These are phyloP conservation scores for Eremothecium cymbalariae DNA, from an alignment of 1,139 yeast species.

Conservation along the genomic window DNA sequence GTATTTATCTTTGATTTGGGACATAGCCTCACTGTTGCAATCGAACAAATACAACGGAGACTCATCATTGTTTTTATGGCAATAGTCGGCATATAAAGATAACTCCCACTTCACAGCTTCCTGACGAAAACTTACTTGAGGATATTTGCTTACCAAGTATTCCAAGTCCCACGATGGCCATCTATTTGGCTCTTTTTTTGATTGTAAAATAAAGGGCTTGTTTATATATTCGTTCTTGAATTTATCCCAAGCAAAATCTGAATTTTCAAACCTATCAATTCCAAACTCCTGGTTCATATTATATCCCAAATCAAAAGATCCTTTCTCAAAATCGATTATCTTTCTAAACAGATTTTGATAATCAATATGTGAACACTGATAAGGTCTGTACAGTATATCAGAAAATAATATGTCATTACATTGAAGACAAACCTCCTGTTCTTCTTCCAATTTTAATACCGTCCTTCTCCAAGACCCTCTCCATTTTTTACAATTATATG, in stretches of 20 bases:
- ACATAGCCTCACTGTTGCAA: conserved; percentile 61
- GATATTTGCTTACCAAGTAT: conserved; percentile 44
- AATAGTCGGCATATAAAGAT: conserved; percentile 51
- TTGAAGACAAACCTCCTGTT: conserved; percentile 36
- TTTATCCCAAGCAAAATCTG: conserved; percentile 34
- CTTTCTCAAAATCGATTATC: conserved; percentile 42
- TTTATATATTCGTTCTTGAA: conserved; percentile 44
- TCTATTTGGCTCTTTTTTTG: conserved; percentile 30
- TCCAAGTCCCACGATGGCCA: conserved; percentile 68
- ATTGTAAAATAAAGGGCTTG: conserved; percentile 61
- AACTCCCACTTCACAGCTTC: conserved; percentile 81
- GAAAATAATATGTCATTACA: conserved; percentile 40
- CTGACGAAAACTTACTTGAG: conserved; percentile 61
- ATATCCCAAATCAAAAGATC: conserved; percentile 17
- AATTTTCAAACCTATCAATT: conserved; percentile 39
- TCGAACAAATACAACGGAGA: conserved; percentile 80
- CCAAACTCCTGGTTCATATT: conserved; percentile 28
- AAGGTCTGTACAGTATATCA: conserved; percentile 69
- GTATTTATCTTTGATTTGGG: conserved; percentile 47
- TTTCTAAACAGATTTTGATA: conserved; percentile 43
- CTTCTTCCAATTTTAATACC: conserved; percentile 37
- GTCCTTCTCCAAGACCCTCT: conserved; percentile 72
- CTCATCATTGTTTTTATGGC: conserved; percentile 59
- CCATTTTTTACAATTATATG: conserved; percentile 42
- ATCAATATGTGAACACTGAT: conserved; percentile 65